phyloP scores from a whole-genome alignment of 2,329 filamentous ascomycete species.

The Claviceps sp. region DNA sequence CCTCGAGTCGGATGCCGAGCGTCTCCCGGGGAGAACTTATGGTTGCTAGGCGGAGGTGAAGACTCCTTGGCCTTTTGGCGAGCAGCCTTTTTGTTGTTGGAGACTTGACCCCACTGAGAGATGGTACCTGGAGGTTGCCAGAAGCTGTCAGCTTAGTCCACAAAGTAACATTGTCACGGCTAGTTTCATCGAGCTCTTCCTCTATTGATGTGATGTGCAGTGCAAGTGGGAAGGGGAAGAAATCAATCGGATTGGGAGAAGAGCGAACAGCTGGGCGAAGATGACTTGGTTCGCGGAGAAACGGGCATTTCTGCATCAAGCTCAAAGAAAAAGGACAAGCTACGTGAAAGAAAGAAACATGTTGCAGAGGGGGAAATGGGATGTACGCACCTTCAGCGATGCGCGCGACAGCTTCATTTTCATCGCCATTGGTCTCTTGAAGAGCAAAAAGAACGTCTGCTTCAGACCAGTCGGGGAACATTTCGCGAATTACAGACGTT shows the following conservation, averaged over 20 bases:
- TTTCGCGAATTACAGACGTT: constrained; percentile 71
- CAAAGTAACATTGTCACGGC: no score
- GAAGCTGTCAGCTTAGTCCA: constrained; percentile 7
- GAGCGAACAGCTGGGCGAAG: no score
- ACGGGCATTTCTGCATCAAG: not conserved
- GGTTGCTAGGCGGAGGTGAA: constrained; percentile 34
- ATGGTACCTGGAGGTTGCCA: constrained; percentile 46
- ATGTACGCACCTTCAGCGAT: constrained; percentile 57
- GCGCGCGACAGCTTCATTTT: constrained; percentile 59
- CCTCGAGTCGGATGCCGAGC: constrained; percentile 39
- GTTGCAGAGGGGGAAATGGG: constrained; percentile 9
- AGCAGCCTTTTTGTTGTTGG: constrained; percentile 64
- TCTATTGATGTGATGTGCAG: no score
- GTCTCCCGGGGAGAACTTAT: constrained; percentile 29
- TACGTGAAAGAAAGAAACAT: not conserved
- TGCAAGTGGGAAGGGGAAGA: no score
- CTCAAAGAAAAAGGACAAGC: not conserved
- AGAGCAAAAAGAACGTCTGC: constrained; percentile 88
- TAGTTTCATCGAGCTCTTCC: no score
- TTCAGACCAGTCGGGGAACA: constrained; percentile 92
- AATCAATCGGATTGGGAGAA: no score
- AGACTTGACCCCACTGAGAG: constrained; percentile 74
- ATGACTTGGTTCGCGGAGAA: not conserved
- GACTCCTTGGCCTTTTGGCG: constrained; percentile 60
- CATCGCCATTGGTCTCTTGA: constrained; percentile 73